Conservation (phyloP, 78 protist species). For the Cavenderia fasciculata region DNA sequence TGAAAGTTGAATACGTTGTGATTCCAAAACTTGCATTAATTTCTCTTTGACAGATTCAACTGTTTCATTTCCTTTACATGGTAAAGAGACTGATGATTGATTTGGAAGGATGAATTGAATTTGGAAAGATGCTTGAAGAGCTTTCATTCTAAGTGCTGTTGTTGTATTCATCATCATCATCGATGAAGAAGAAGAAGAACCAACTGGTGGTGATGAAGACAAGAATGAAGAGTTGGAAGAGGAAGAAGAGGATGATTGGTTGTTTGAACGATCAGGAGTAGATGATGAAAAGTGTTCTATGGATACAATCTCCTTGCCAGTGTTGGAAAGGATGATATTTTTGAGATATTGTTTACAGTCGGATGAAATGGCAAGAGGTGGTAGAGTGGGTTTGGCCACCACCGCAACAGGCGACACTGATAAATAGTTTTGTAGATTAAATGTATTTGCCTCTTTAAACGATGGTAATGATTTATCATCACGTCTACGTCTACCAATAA, state of each 20-base stretch:
- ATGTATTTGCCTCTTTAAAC: too few relatives aligned
- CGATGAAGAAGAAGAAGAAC: too few relatives aligned
- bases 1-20: too few relatives aligned
- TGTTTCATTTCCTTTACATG: conserved; percentile 24
- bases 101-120: conserved; percentile 37
- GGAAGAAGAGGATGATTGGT: too few relatives aligned
- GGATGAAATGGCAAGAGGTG: not conserved
- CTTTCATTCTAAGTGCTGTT: conserved; percentile 32
- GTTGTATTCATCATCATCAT: not conserved
- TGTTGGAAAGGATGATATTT: not conserved
- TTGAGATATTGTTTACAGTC: not conserved
- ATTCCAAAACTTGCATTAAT: not conserved
- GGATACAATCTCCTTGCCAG: not conserved
- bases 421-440: too few relatives aligned
- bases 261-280: not conserved
- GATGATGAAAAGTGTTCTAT: not conserved
- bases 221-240: too few relatives aligned
- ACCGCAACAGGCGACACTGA: too few relatives aligned
- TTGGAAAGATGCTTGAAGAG: conserved; percentile 27
- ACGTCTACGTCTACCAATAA: conserved; percentile 2
- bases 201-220: too few relatives aligned
- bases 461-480: conserved; percentile 15
- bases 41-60: conserved; percentile 35
- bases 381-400: not conserved
- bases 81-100: conserved; percentile 20